A percentile compares a stretch with the other conserved stretches of the same genome.
Conservation (phyloP, 208 protist species). For the Trichomonas tenax region DNA sequence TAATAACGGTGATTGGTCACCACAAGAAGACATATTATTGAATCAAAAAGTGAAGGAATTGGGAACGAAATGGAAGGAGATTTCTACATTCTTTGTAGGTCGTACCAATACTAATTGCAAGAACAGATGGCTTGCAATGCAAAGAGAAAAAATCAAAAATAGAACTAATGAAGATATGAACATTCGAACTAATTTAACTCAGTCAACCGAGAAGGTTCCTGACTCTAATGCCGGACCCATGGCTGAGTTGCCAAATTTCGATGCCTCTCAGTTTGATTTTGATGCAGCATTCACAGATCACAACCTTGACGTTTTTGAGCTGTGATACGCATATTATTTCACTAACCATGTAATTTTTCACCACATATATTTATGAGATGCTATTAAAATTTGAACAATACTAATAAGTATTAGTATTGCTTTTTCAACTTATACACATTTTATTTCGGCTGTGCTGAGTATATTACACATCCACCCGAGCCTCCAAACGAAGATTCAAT, state of each 20-base stretch:
- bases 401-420: too few species aligned
- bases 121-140: neutral
- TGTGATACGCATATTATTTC: neutral
- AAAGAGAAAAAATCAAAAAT: neutral
- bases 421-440: too few species aligned
- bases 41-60: neutral
- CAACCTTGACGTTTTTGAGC: neutral
- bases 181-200: neutral
- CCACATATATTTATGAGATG: too few species aligned
- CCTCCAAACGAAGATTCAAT: too few species aligned
- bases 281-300: neutral
- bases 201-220: too few species aligned
- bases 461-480: too few species aligned
- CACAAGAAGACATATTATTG: neutral
- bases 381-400: too few species aligned
- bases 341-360: too few species aligned
- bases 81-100: neutral
- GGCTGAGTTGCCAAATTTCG: too few species aligned
- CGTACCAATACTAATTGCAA: neutral
- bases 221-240: too few species aligned
- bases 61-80: neutral
- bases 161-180: neutral
- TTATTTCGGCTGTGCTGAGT: too few species aligned
- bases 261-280: neutral
- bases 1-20: conserved; percentile 6